Percentiles rank a stretch among this genome's conserved stretches.
Evolutionary conservation across 306 rosid genomes (phyloP).

Genomic region (Prunus fruticosa): DNA sequence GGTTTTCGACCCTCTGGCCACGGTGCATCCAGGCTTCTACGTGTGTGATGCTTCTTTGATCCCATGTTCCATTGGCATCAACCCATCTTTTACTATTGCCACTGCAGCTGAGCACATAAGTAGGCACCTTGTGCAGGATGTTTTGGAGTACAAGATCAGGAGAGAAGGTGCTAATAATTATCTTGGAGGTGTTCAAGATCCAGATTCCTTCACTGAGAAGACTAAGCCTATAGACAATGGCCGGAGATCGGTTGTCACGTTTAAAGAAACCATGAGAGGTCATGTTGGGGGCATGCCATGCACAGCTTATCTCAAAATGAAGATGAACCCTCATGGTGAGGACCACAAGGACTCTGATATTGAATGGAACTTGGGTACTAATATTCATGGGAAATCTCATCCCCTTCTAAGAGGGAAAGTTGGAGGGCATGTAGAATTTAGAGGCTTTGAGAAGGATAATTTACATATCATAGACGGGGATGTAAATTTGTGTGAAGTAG

Average conservation of each 20-base stretch:
- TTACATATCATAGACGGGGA: slow-evolving; percentile 29
- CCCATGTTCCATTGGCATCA: slow-evolving; percentile 37
- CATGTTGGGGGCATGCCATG: slow-evolving; percentile 32
- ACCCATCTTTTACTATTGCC: slow-evolving; percentile 35
- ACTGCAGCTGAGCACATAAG: slow-evolving; percentile 33
- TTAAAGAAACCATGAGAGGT: slow-evolving; percentile 34
- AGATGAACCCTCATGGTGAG: slow-evolving; percentile 15
- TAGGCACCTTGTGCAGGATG: slow-evolving; percentile 28
- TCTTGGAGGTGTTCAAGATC: neutral
- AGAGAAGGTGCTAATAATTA: neutral
- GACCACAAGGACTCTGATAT: neutral
- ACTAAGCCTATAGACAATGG: neutral
- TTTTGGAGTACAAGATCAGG: slow-evolving; percentile 18
- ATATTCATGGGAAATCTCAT: slow-evolving; percentile 11
- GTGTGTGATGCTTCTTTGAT: slow-evolving; percentile 39
- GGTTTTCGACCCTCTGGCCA: slow-evolving; percentile 20
- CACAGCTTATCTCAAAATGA: slow-evolving; percentile 24
- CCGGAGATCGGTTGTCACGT: neutral
- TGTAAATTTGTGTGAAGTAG: slow-evolving; percentile 29
- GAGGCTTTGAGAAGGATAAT: slow-evolving; percentile 30
- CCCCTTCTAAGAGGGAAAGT: slow-evolving; percentile 32
- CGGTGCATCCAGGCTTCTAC: slow-evolving; percentile 31
- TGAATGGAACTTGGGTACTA: neutral
- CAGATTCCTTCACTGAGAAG: neutral
- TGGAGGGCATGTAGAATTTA: slow-evolving; percentile 36